A percentile compares a stretch with the other conserved stretches of the same genome.
Conservation (phyloP, 768 basidiomycete species). For the Auriscalpium vulgare region DNA sequence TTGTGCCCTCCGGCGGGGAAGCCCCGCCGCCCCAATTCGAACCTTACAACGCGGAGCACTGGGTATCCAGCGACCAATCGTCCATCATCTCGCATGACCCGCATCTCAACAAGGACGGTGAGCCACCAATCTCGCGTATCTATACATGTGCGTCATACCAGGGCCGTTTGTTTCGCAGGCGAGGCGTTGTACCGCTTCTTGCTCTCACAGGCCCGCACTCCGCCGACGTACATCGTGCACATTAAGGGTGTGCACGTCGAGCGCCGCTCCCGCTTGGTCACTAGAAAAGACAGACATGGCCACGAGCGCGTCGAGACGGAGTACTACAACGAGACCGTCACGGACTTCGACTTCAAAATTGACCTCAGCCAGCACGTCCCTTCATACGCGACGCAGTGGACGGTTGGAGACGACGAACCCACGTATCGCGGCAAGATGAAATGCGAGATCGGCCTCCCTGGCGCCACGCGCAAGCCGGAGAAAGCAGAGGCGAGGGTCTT, state of each 20-base stretch:
- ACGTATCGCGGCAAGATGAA: slow-evolving; percentile 60
- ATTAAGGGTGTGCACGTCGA: slow-evolving; percentile 52
- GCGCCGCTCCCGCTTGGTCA: slow-evolving; percentile 40
- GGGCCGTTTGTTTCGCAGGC: slow-evolving; percentile 29
- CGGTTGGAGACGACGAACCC: slow-evolving; percentile 53
- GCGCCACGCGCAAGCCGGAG: slow-evolving; percentile 31
- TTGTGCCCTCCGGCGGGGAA: slow-evolving; percentile 25
- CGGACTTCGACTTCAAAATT: slow-evolving; percentile 66
- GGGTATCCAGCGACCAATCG: slow-evolving; percentile 36
- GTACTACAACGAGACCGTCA: slow-evolving; percentile 47
- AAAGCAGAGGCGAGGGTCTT: slow-evolving; percentile 34
- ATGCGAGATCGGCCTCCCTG: slow-evolving; percentile 39
- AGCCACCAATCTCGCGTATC: slow-evolving; percentile 13
- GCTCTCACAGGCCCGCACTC: slow-evolving; percentile 41
- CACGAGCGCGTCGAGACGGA: slow-evolving; percentile 32
- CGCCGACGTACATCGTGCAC: slow-evolving; percentile 39
- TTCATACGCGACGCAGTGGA: slow-evolving; percentile 43
- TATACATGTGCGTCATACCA: not conserved
- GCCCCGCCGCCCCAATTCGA: slow-evolving; percentile 57
- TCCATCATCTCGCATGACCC: slow-evolving; percentile 58
- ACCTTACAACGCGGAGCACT: slow-evolving; percentile 56
- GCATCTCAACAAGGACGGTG: slow-evolving; percentile 60
- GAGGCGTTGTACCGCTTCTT: slow-evolving; percentile 72
- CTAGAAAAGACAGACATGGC: slow-evolving; percentile 27
- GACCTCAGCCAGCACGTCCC: slow-evolving; percentile 39